These are phyloP conservation scores for Pleurotus tuber-regium DNA, from an alignment of 768 basidiomycete species.

Conservation along the genomic window DNA sequence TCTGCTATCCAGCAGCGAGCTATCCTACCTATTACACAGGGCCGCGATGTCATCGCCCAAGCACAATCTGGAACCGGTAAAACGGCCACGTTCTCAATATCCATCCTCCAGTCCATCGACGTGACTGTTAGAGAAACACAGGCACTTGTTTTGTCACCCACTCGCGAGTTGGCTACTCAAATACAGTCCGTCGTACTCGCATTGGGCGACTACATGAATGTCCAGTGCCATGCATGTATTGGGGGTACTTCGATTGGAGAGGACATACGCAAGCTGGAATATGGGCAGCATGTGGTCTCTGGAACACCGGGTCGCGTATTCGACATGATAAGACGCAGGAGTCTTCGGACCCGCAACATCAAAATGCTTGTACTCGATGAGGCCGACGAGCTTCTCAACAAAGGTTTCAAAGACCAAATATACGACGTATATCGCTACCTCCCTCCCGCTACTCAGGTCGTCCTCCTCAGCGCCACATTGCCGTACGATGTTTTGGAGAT, in stretches of 20 bases:
- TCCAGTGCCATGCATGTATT: slow-evolving; percentile 98
- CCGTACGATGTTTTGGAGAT: slow-evolving; percentile 98
- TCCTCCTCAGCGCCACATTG: slow-evolving; percentile 92
- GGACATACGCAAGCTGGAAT: slow-evolving; percentile 95
- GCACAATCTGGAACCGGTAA: slow-evolving; percentile 99
- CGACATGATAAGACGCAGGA: slow-evolving; percentile 96
- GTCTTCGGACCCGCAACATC: slow-evolving; percentile 92
- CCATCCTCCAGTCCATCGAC: slow-evolving; percentile 97
- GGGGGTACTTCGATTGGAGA: slow-evolving; percentile 97
- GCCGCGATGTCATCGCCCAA: slow-evolving; percentile 97
- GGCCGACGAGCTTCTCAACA: slow-evolving; percentile 95
- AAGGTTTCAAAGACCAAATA: slow-evolving; percentile 99
- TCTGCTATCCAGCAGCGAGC: slow-evolving; percentile 99
- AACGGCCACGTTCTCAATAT: slow-evolving; percentile 98
- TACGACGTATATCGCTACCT: slow-evolving; percentile 98
- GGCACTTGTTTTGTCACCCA: slow-evolving; percentile 94
- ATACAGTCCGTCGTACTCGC: slow-evolving; percentile 97
- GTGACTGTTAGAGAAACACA: slow-evolving; percentile 92
- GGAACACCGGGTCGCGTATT: slow-evolving; percentile 98
- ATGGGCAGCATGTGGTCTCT: slow-evolving; percentile 96
- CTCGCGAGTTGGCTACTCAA: slow-evolving; percentile 98
- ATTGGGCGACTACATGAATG: slow-evolving; percentile 98
- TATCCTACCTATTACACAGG: slow-evolving; percentile 93
- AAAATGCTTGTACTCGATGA: slow-evolving; percentile 96
- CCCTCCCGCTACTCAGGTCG: slow-evolving; percentile 95